Base-by-base conservation (phyloP, 192 early-diverging fungal genomes). In the Coemansia sp. region DNA sequence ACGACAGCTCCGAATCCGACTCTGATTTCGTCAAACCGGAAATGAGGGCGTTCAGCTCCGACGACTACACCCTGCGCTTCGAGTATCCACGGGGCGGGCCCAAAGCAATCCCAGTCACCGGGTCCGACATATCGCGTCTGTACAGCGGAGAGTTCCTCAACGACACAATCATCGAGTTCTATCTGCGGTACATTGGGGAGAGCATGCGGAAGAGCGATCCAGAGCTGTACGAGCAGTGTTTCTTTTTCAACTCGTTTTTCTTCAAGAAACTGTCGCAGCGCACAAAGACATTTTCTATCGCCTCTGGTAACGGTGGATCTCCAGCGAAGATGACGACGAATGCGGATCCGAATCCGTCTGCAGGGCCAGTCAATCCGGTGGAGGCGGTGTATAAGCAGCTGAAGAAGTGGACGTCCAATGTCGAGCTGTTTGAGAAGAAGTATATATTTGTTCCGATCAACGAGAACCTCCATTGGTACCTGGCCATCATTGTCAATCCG, bases 381-480 rank as follows among this genome's bases (percentile, higher is more conserved):
- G 21, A 66, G 26, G 21, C 62, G 22, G 77, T 87, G 67, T 92
- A 92, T 64, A 82, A 83, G 41, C 75, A 82, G 39, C 89, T 97
- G 21, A 87, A 89, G 73, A 87, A 85, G 71, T 94, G 92, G 92
- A 94, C 92, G 3, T 77, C 87, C 45, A 88, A 79, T 19, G 81
- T 93, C 36, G 85, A 94, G 68, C 67, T 97, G 8, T 94, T 97
- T 69, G 71, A 75, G 5, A 92, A 90, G 64, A 85, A 85, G 41
- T 92, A 88, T 66, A 81, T 95, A 45, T 84, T 97, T 70, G 82
- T 97, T 13, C 95, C 95, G 12, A 92, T 97, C 69, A 90, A 95
- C 74, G 93, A 97, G 74, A 87, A 91, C 86, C 80, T 91, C 46
- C 95, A 97, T 63, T 97, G 95, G 95, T 94, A 97, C 71, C 80